Evolutionary conservation across 2,329 filamentous ascomycete species (phyloP).

Genomic region (Pseudogymnoascus sp.): DNA sequence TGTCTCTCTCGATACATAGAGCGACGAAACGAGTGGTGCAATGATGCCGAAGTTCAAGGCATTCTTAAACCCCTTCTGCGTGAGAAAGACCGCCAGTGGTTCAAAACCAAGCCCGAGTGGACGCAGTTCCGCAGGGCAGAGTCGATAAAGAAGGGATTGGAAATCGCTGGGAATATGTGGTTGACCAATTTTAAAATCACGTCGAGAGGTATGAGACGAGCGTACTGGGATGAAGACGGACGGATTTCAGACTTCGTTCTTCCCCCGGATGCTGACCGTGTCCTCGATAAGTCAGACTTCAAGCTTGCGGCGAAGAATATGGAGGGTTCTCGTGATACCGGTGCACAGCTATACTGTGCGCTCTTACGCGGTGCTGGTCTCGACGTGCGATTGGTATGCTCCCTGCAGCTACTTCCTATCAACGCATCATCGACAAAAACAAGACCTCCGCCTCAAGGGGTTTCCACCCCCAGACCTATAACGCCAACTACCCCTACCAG

Average conservation of each 20-base stretch:
- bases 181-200: slow-evolving; percentile 62
- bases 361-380: slow-evolving; percentile 77
- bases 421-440: slow-evolving; percentile 31
- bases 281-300: slow-evolving; percentile 67
- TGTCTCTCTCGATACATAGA: slow-evolving; percentile 74
- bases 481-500: slow-evolving; percentile 27
- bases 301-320: slow-evolving; percentile 56
- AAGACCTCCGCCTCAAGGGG: slow-evolving; percentile 26
- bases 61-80: slow-evolving; percentile 58
- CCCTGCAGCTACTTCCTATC: slow-evolving; percentile 75
- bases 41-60: slow-evolving; percentile 62
- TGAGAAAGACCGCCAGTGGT: slow-evolving; percentile 55
- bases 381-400: slow-evolving; percentile 77
- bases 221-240: slow-evolving; percentile 66
- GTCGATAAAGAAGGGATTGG: slow-evolving; percentile 72
- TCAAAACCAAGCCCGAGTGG: slow-evolving; percentile 61
- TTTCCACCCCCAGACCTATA: slow-evolving; percentile 28
- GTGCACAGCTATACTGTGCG: slow-evolving; percentile 85
- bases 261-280: slow-evolving; percentile 57
- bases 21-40: slow-evolving; percentile 82
- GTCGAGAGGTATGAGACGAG: slow-evolving; percentile 59
- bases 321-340: slow-evolving; percentile 79
- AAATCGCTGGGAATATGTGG: slow-evolving; percentile 61
- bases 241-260: slow-evolving; percentile 28
- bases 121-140: slow-evolving; percentile 71